Base-by-base conservation (phyloP, 2,329 filamentous ascomycete species). In the Hymenoscyphus infarciens region DNA sequence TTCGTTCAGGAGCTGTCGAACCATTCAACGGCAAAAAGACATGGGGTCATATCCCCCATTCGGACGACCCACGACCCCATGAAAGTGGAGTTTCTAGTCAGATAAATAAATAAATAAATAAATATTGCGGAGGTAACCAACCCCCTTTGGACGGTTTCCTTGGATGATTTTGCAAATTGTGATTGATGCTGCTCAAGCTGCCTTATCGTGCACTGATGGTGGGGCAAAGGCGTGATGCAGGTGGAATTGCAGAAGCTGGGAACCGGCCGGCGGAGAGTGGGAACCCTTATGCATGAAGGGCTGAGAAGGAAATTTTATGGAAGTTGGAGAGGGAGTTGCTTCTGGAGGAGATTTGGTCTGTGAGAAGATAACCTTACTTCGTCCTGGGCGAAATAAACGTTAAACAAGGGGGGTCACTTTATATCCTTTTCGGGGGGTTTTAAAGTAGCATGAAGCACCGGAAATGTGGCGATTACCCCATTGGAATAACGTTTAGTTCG, bases 201-300 rank as follows among this genome's bases (percentile, higher is more conserved):
- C 45, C 45, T 52, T 52, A 52, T 52, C 45, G 45, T 52, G 45
- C 45, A 52, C 22, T 52, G 45, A 27, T 52, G 45, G 45, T 52
- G 45, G 45, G 22, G 45, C 45, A 52, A 25, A 19, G 19, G 2
- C 42, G n/a, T 52, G 45, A 52, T 52, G n/a, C n/a, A n/a, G n/a
- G n/a, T n/a, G 8, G 5, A 52, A 52, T 25, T 52, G 45, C 45
- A 25, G 25, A 22, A 25, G 45, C 22, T 52, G 45, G 45, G 45
- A 38, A 38, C 35, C 35, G 35, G 35, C 35, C 3, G 11, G 35
- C 35, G 35, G 35, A 38, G 35, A 38, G 35, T 38, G 35, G 35
- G 35, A 52, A 52, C 45, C 45, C 10, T n/a, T 45, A 19, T 38
- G 35, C 35, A 45, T 19, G 19, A 22, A 22, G 45, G 45, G 45